These are phyloP conservation scores for Lecanicillium sp. DNA, from an alignment of 2,329 filamentous ascomycete genomes.

Conservation along the genomic window DNA sequence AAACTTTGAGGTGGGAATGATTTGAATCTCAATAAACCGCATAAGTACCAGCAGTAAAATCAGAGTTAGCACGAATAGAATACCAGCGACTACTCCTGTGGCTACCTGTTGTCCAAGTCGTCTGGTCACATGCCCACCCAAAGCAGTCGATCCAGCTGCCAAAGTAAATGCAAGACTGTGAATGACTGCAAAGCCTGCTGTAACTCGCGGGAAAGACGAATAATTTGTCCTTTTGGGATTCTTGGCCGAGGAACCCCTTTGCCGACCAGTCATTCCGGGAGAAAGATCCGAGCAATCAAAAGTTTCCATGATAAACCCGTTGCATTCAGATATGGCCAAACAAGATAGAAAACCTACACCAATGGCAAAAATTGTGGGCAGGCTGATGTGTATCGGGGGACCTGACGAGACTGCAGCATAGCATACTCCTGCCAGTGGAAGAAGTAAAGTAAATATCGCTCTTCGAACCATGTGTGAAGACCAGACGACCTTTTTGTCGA, in stretches of 20 bases:
- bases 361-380: slow-evolving; percentile 58
- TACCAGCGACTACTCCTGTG: slow-evolving; percentile 59
- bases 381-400: slow-evolving; percentile 47
- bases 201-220: slow-evolving; percentile 66
- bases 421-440: slow-evolving; percentile 58
- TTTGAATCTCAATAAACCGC: slow-evolving; percentile 58
- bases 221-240: slow-evolving; percentile 54
- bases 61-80: slow-evolving; percentile 56
- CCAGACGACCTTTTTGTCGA: slow-evolving; percentile 56
- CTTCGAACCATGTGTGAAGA: slow-evolving; percentile 65
- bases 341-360: slow-evolving; percentile 63
- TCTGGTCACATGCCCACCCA: slow-evolving; percentile 60
- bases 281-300: slow-evolving; percentile 76
- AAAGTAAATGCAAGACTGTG: slow-evolving; percentile 62
- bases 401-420: slow-evolving; percentile 62
- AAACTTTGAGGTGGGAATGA: slow-evolving; percentile 54
- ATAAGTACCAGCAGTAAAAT: slow-evolving; percentile 53
- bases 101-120: slow-evolving; percentile 58
- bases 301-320: slow-evolving; percentile 70
- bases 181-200: slow-evolving; percentile 61
- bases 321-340: slow-evolving; percentile 67
- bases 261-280: slow-evolving; percentile 56
- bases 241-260: slow-evolving; percentile 30
- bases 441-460: slow-evolving; percentile 54
- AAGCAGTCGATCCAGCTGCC: slow-evolving; percentile 58